phyloP scores from a whole-genome alignment of 176 grass and related monocot genomes.

The bread wheat (Triticum aestivum) region IWGSC_CS_RefSeq_v2.1 NC_057795.1:8781413-8781912 shows the following conservation, averaged over 20 bases:
- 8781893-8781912: background rate
- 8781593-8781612: background rate
- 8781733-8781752: background rate
- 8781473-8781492: no score
- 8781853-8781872: slow-evolving; percentile 1
- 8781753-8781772: background rate
- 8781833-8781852: slow-evolving; percentile 26
- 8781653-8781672: background rate
- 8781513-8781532: no score
- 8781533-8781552: background rate
- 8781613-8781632: background rate
- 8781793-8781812: slow-evolving; percentile 2
- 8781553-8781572: background rate
- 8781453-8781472: background rate
- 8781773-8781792: background rate
- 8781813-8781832: slow-evolving; percentile 17
- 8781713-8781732: background rate
- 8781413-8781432: background rate
- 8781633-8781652: background rate
- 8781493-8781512: no score
- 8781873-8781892: background rate
- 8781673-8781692: background rate
- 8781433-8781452: background rate
- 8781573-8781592: background rate
- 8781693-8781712: background rate